Evolutionary conservation across 129 eudicot species (phyloP).

Genomic region (Lactuca saligna): DNA sequence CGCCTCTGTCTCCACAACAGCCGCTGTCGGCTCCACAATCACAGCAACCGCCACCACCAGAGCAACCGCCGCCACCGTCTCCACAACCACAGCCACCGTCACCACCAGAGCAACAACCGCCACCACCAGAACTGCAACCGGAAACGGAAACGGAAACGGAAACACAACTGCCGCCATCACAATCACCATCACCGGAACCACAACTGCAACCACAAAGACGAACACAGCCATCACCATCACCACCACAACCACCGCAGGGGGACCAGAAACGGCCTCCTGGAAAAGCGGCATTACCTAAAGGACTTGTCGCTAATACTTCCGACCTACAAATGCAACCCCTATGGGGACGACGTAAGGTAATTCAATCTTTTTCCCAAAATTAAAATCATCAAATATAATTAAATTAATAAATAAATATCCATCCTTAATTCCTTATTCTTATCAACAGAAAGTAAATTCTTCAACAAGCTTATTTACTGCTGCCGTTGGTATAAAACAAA

Average conservation of each 20-base stretch:
- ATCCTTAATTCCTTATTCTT: not conserved
- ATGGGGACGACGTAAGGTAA: constrained; percentile 78
- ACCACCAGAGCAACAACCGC: constrained; percentile 1
- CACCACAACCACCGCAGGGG: not conserved
- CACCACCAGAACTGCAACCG: constrained; percentile 12
- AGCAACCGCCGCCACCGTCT: not conserved
- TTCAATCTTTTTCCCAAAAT: not conserved
- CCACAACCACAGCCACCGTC: not conserved
- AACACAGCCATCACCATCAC: not conserved
- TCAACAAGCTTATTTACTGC: constrained; percentile 62
- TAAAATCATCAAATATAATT: not conserved
- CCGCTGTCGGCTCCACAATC: constrained; percentile 8
- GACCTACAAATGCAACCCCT: constrained; percentile 89
- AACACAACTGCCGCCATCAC: constrained; percentile 1
- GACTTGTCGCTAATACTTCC: constrained; percentile 67
- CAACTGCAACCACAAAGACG: not conserved
- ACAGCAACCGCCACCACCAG: not conserved
- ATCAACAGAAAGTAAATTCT: constrained; percentile 36
- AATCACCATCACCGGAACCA: not conserved
- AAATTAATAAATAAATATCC: not conserved
- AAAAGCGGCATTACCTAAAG: constrained; percentile 77
- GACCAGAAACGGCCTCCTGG: constrained; percentile 58
- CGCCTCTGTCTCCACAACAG: not conserved
- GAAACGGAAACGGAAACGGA: not conserved
- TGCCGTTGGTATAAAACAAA: constrained; percentile 81